phyloP scores from a whole-genome alignment of 1,284 basidiomycete genomes.

The Vanrija sp. region DNA sequence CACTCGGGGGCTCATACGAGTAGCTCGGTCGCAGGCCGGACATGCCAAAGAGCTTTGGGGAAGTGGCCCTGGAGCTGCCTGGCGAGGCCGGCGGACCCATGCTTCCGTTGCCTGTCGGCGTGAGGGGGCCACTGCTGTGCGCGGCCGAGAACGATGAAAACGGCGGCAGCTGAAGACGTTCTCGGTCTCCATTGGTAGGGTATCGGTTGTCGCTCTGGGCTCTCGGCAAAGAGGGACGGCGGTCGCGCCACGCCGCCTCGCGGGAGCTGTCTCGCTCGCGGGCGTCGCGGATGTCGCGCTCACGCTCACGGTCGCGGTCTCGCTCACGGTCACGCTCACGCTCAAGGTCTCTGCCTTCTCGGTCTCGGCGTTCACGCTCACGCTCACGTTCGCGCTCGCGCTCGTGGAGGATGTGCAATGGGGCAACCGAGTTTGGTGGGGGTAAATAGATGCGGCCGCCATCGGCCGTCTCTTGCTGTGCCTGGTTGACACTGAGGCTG shows the following conservation, averaged over 20 bases:
- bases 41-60: slow-evolving; percentile 5
- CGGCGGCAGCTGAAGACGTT: slow-evolving; percentile 8
- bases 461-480: background rate
- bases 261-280: background rate
- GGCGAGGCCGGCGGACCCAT: slow-evolving; percentile 16
- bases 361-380: slow-evolving; percentile 2
- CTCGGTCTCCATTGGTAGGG: background rate
- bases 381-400: slow-evolving; percentile 5
- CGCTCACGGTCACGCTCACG: slow-evolving; percentile 9
- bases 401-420: slow-evolving; percentile 16
- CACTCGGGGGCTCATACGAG: slow-evolving; percentile 6
- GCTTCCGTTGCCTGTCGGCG: slow-evolving; percentile 4
- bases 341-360: slow-evolving; percentile 3
- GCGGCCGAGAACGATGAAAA: slow-evolving; percentile 7
- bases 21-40: slow-evolving; percentile 14
- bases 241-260: slow-evolving; percentile 8
- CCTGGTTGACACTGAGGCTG: slow-evolving; percentile 2
- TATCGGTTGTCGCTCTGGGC: slow-evolving; percentile 14
- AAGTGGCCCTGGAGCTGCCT: slow-evolving; percentile 5
- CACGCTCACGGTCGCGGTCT: slow-evolving; percentile 5
- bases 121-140: slow-evolving; percentile 5
- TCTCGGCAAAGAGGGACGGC: slow-evolving; percentile 9
- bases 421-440: slow-evolving; percentile 15
- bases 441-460: slow-evolving; percentile 7
- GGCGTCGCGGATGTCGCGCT: slow-evolving; percentile 9